phyloP scores from a whole-genome alignment of 805 yeast genomes.

The Wickerhamiella musiphila region DNA sequence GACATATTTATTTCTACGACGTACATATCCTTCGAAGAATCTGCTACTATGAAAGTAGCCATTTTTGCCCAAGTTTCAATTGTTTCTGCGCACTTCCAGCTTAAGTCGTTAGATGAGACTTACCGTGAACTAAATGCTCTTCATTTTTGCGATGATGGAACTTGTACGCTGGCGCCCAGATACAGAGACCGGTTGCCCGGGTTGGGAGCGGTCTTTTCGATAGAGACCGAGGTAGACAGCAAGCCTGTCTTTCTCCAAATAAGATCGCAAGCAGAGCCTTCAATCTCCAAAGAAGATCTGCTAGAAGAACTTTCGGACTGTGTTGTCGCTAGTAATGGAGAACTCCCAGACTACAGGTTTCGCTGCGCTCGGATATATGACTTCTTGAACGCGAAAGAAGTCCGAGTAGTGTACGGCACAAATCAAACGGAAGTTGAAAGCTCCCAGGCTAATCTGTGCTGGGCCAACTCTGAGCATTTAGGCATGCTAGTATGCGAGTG shows the following conservation, averaged over 20 bases:
- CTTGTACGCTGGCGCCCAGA: not conserved
- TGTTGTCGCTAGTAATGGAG: not conserved
- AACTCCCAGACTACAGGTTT: not conserved
- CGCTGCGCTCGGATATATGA: not conserved
- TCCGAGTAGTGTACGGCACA: conserved; percentile 1
- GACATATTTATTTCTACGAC: too few relatives aligned
- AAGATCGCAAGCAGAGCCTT: not conserved
- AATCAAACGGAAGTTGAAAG: not conserved
- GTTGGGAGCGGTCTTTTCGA: not conserved
- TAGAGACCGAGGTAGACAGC: not conserved
- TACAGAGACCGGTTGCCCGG: not conserved
- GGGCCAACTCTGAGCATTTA: not conserved
- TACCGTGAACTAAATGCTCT: not conserved
- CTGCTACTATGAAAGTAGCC: too few relatives aligned
- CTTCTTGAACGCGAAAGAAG: not conserved
- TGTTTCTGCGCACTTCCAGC: too few relatives aligned
- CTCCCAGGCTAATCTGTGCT: not conserved
- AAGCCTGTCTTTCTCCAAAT: not conserved
- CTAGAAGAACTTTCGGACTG: not conserved
- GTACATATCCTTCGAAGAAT: too few relatives aligned
- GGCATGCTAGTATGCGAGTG: conserved; percentile 1
- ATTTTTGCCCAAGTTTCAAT: too few relatives aligned
- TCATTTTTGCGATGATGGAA: not conserved
- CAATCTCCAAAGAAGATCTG: not conserved
- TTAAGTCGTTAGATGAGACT: too few relatives aligned